Conservation (phyloP, 2,329 filamentous ascomycete species). For the Aspergillus brunneoviolaceus region DNA sequence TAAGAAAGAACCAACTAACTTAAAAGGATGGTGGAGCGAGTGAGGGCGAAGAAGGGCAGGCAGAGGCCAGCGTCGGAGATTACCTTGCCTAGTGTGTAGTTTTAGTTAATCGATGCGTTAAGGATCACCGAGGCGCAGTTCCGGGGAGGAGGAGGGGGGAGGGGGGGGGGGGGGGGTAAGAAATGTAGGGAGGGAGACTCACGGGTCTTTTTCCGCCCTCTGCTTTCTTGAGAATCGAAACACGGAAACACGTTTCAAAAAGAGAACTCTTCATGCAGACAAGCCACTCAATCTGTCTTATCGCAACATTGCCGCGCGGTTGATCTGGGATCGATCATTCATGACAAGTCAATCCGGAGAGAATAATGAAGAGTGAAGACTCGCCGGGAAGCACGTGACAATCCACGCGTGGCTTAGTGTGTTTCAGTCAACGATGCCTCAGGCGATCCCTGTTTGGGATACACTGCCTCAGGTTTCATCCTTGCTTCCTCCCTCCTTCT, state of each 20-base stretch:
- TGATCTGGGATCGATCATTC: too few species aligned
- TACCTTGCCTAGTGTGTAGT: conserved; percentile 19
- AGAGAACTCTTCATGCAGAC: conserved; percentile 9
- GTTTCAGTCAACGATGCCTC: conserved; percentile 28
- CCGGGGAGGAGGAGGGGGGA: neutral
- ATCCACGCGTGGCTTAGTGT: conserved; percentile 21
- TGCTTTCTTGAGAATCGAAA: neutral
- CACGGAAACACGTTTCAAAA: neutral
- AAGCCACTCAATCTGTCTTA: conserved; percentile 18
- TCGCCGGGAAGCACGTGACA: conserved; percentile 24
- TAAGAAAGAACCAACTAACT: neutral
- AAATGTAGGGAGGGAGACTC: neutral
- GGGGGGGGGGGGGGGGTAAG: conserved; percentile 17
- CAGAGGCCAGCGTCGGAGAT: conserved; percentile 18
- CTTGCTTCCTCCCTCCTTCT: neutral
- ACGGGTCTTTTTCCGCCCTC: neutral
- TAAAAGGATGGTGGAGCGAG: conserved; percentile 4
- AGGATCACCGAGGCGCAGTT: conserved; percentile 29
- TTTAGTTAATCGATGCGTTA: conserved; percentile 21
- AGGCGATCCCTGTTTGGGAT: conserved; percentile 19
- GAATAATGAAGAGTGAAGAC: neutral
- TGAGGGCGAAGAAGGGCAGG: neutral
- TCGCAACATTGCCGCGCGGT: conserved; percentile 4
- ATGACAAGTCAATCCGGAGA: conserved; percentile 3
- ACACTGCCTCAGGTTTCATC: conserved; percentile 9